phyloP scores from a whole-genome alignment of 176 grass and related monocot species.

The Luzula sylvatica region DNA sequence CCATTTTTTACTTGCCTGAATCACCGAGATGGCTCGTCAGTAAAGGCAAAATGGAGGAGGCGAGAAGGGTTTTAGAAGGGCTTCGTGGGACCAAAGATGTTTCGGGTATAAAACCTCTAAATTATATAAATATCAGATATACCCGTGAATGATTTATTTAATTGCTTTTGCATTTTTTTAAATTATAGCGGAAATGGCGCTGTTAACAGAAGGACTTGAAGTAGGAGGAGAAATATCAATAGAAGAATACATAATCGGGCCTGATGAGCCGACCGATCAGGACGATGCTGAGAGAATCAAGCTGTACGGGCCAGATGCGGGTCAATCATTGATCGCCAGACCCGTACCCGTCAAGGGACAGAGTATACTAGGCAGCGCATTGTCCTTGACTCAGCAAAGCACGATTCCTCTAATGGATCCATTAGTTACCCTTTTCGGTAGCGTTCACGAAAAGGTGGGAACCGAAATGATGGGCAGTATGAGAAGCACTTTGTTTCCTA shows the following conservation, averaged over 20 bases:
- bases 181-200: conserved; percentile 91
- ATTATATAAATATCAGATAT: too few species aligned
- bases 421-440: conserved; percentile 77
- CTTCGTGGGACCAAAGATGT: conserved; percentile 82
- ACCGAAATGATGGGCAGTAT: conserved; percentile 90
- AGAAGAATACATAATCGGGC: conserved; percentile 91
- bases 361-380: conserved; percentile 61
- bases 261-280: conserved; percentile 42
- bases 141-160: background rate
- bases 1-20: conserved; percentile 91
- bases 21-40: conserved; percentile 97
- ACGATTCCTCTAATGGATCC: conserved; percentile 77
- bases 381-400: conserved; percentile 47
- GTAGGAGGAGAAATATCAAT: conserved; percentile 67
- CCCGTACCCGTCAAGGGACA: conserved; percentile 71
- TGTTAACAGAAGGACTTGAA: conserved; percentile 80
- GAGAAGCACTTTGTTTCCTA: conserved; percentile 83
- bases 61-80: conserved; percentile 57
- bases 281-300: conserved; percentile 64
- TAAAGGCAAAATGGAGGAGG: conserved; percentile 82
- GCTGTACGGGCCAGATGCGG: conserved; percentile 73
- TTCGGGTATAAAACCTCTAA: conserved; percentile 71
- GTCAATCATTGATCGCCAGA: conserved; percentile 68
- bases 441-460: conserved; percentile 80
- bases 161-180: conserved; percentile 18